Percentiles rank a stretch among this genome's conserved stretches.
These are phyloP conservation scores for Quercus dentata DNA, from an alignment of 306 rosid species.

Conservation along the genomic window DNA sequence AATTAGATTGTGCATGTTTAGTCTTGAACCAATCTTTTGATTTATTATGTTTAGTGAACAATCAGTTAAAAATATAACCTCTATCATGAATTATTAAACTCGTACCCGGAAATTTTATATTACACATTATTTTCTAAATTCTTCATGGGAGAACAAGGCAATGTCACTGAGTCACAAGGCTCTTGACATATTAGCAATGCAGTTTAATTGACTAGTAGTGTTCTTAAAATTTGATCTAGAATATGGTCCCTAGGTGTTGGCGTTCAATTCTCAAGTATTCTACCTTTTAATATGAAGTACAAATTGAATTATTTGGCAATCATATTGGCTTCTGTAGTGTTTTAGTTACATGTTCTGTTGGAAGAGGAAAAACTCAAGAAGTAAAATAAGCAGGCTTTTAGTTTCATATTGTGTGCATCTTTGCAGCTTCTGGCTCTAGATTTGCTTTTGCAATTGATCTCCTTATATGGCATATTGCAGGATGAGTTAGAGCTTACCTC, in stretches of 20 bases:
- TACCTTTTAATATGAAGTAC: not conserved
- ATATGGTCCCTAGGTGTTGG: not conserved
- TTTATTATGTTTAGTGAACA: not conserved
- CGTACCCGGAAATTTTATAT: too few relatives aligned
- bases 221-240: not conserved
- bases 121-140: too few relatives aligned
- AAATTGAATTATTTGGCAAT: not conserved
- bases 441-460: not conserved
- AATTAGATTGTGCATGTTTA: not conserved
- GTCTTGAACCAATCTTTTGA: not conserved
- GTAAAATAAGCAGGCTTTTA: not conserved
- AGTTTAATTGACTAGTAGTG: too few relatives aligned
- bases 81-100: too few relatives aligned
- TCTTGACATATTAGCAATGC: too few relatives aligned
- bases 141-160: too few relatives aligned
- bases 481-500: constrained; percentile 88
- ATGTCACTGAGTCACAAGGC: too few relatives aligned
- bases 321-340: not conserved
- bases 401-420: not conserved
- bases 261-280: not conserved
- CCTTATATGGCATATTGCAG: constrained; percentile 37
- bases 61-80: too few relatives aligned
- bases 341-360: too few relatives aligned
- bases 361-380: too few relatives aligned
- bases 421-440: not conserved